Conservation (phyloP, 2,329 filamentous ascomycete species). For the Kalmusia sp. region DNA sequence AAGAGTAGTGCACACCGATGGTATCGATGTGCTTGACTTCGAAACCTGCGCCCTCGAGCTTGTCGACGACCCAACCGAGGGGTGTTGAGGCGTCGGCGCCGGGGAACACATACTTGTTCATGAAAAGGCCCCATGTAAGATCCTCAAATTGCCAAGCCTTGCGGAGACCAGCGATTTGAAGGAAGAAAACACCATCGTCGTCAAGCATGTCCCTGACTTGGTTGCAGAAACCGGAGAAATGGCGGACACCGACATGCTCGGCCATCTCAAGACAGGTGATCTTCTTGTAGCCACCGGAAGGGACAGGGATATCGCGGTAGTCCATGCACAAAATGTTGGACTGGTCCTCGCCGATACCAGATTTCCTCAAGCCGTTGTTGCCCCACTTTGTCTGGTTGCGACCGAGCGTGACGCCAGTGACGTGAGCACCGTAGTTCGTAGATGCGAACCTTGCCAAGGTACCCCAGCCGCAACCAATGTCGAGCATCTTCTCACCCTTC, state of each 20-base stretch:
- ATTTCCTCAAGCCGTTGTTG: constrained; percentile 84
- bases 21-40: constrained; percentile 94
- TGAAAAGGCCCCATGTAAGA: constrained; percentile 96
- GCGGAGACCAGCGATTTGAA: constrained; percentile 92
- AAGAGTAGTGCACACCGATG: constrained; percentile 94
- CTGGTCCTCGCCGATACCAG: constrained; percentile 84
- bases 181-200: constrained; percentile 93
- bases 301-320: constrained; percentile 90
- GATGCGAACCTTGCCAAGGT: constrained; percentile 93
- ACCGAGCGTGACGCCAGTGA: constrained; percentile 90
- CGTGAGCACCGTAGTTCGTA: constrained; percentile 85
- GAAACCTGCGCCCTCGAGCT: constrained; percentile 84
- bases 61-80: constrained; percentile 84
- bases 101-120: constrained; percentile 99
- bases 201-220: constrained; percentile 96
- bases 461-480: constrained; percentile 98
- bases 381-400: constrained; percentile 98
- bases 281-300: constrained; percentile 83
- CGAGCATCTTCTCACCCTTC: constrained; percentile 81
- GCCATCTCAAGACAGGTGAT: constrained; percentile 99
- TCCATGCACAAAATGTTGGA: constrained; percentile 94
- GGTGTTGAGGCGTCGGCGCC: constrained; percentile 95
- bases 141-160: constrained; percentile 98
- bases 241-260: constrained; percentile 95
- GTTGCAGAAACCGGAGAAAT: constrained; percentile 79